A percentile compares a stretch with the other conserved stretches of the same genome.
These are phyloP conservation scores for Chiua sp. DNA, from an alignment of 1,284 basidiomycete genomes.

Conservation along the genomic window DNA sequence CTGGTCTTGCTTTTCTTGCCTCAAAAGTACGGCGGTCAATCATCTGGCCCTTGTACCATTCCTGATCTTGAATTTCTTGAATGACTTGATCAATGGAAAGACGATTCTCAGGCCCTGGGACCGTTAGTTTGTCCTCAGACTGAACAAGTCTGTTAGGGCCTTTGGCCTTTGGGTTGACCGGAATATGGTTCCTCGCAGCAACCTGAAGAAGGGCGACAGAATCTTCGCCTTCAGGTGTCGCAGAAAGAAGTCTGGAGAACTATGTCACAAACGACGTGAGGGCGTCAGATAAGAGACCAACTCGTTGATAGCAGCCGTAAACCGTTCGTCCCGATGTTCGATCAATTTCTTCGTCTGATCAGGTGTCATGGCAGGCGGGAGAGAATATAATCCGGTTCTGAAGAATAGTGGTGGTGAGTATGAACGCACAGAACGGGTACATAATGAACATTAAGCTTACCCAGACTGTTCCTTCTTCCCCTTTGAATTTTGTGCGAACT, in stretches of 20 bases:
- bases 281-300: constrained; percentile 37
- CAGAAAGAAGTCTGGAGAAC: constrained; percentile 60
- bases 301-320: constrained; percentile 76
- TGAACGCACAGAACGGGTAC: background rate
- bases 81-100: constrained; percentile 65
- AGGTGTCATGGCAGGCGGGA: constrained; percentile 59
- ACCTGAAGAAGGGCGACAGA: constrained; percentile 65
- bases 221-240: constrained; percentile 60
- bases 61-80: constrained; percentile 57
- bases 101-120: constrained; percentile 59
- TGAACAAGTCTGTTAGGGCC: constrained; percentile 1
- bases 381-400: constrained; percentile 45
- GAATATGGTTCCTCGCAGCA: constrained; percentile 73
- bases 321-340: constrained; percentile 73
- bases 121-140: constrained; percentile 14
- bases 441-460: constrained; percentile 22
- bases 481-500: constrained; percentile 66
- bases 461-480: constrained; percentile 43
- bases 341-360: constrained; percentile 72
- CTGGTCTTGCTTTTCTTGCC: constrained; percentile 55
- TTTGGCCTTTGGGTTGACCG: constrained; percentile 58
- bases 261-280: background rate
- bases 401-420: background rate
- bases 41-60: constrained; percentile 77
- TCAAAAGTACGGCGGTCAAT: constrained; percentile 58